These are phyloP conservation scores for Sphaerulina musiva DNA, from an alignment of 2,329 filamentous ascomycete species.

Conservation along the genomic window DNA sequence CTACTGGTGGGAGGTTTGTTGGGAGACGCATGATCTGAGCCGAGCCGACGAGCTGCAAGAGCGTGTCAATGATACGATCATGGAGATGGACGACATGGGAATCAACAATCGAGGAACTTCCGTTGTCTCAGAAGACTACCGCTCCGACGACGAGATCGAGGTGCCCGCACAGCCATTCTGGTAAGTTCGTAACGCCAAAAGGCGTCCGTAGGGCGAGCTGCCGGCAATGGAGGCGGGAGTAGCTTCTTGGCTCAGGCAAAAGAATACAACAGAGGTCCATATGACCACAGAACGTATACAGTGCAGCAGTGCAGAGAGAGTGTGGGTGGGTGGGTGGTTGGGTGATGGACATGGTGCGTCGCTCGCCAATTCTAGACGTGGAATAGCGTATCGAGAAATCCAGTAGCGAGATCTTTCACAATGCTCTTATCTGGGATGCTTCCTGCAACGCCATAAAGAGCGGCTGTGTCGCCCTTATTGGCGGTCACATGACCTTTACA, in stretches of 20 bases:
- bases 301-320: not conserved
- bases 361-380: conserved; percentile 5
- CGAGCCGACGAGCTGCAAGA: conserved; percentile 13
- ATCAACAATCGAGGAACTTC: conserved; percentile 13
- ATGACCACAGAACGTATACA: not conserved
- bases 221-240: too few species aligned
- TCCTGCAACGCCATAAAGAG: conserved; percentile 90
- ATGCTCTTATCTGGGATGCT: conserved; percentile 93
- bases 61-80: conserved; percentile 13
- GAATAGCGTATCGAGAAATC: conserved; percentile 76
- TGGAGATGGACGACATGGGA: conserved; percentile 17
- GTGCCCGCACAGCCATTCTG: conserved; percentile 9
- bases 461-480: conserved; percentile 69
- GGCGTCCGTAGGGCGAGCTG: too few species aligned
- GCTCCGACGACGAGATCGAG: conserved; percentile 5
- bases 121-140: not conserved
- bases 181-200: not conserved
- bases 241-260: too few species aligned
- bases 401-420: conserved; percentile 80
- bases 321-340: not conserved
- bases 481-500: conserved; percentile 68
- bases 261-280: too few species aligned
- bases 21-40: conserved; percentile 15
- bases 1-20: conserved; percentile 18
- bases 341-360: not conserved